Conservation (phyloP, 129 eudicot species). For the Tanacetum coccineum region DNA sequence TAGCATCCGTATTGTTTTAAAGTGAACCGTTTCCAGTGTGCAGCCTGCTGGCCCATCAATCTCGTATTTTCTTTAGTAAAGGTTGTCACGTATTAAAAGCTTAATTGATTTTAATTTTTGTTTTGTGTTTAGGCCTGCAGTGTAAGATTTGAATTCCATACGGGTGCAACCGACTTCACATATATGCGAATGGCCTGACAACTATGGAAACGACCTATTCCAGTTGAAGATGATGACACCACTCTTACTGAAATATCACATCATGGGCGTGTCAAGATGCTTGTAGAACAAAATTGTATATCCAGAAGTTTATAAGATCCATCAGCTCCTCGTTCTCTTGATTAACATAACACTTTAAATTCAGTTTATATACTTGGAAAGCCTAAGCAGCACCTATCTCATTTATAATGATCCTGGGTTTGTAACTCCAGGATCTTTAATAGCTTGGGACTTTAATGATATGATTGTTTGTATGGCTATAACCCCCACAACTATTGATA, state of each 20-base stretch:
- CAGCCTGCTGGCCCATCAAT: too few species aligned
- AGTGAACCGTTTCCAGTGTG: too few species aligned
- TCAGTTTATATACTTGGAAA: too few species aligned
- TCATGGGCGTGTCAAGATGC: slow-evolving; percentile 73
- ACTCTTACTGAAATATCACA: slow-evolving; percentile 76
- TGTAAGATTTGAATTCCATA: slow-evolving; percentile 69
- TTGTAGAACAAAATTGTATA: slow-evolving; percentile 53
- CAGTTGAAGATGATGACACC: slow-evolving; percentile 70
- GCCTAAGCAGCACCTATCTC: too few species aligned
- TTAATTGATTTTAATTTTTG: slow-evolving; percentile 6
- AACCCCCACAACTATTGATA: too few species aligned
- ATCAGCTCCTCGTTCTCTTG: slow-evolving; percentile 27
- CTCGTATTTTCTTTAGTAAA: too few species aligned
- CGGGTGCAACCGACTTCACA: slow-evolving; percentile 63
- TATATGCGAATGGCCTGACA: slow-evolving; percentile 94
- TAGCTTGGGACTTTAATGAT: too few species aligned
- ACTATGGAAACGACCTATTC: slow-evolving; percentile 97
- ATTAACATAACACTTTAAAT: slow-evolving; percentile 31
- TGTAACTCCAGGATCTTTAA: too few species aligned
- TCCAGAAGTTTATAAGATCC: slow-evolving; percentile 49
- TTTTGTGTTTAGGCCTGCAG: slow-evolving; percentile 49
- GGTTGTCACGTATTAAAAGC: background rate
- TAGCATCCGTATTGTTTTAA: too few species aligned
- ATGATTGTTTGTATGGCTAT: too few species aligned
- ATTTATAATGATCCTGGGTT: too few species aligned